These are phyloP conservation scores for Mucor ambiguus DNA, from an alignment of 371 early-diverging fungal species.

Conservation along the genomic window DNA sequence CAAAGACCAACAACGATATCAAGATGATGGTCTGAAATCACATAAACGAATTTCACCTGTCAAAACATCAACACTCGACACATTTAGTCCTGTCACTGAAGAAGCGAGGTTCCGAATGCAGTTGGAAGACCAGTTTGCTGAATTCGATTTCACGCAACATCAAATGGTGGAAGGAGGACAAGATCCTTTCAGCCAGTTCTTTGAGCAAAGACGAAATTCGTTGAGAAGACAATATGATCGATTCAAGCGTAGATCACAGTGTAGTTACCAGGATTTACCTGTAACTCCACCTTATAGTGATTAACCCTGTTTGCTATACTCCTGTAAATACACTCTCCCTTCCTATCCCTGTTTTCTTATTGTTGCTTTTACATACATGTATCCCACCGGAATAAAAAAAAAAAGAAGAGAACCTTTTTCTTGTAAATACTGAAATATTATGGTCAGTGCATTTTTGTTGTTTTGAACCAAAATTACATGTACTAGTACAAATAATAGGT, in stretches of 20 bases:
- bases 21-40: slow-evolving; percentile 25
- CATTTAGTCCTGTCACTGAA: slow-evolving; percentile 27
- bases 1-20: slow-evolving; percentile 5
- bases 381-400: background rate
- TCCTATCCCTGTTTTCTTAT: background rate
- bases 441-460: slow-evolving; percentile 1
- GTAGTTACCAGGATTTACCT: slow-evolving; percentile 6
- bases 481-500: background rate
- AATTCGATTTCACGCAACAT: slow-evolving; percentile 25
- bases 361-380: background rate
- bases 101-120: slow-evolving; percentile 30
- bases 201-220: slow-evolving; percentile 25
- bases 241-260: slow-evolving; percentile 22
- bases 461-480: background rate
- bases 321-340: background rate
- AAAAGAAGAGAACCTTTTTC: background rate
- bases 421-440: background rate
- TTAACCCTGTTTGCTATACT: slow-evolving; percentile 1
- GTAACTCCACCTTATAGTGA: slow-evolving; percentile 13
- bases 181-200: slow-evolving; percentile 9
- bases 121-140: slow-evolving; percentile 32
- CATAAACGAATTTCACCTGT: slow-evolving; percentile 21
- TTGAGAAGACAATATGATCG: slow-evolving; percentile 24
- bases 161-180: slow-evolving; percentile 18
- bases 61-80: slow-evolving; percentile 7